A percentile compares a stretch with the other conserved stretches of the same genome.
phyloP scores from a whole-genome alignment of 2,329 filamentous ascomycete genomes.

The Sphaerostilbella broomeana region DNA sequence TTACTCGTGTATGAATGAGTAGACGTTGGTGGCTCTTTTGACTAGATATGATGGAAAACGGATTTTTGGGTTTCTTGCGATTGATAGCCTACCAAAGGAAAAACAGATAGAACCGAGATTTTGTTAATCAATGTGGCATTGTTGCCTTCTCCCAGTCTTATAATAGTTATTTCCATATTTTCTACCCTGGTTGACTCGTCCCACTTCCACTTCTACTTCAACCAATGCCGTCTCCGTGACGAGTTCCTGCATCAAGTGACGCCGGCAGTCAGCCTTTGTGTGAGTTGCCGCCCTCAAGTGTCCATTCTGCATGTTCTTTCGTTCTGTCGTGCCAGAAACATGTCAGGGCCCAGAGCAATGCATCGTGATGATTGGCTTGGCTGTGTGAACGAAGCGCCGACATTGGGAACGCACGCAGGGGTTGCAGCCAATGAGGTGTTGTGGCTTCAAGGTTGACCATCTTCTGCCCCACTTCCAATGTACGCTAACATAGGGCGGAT shows the following conservation, averaged over 20 bases:
- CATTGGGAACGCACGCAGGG: slow-evolving; percentile 5
- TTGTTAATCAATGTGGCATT: no score
- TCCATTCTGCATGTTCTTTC: no score
- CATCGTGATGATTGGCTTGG: slow-evolving; percentile 10
- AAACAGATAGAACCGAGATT: no score
- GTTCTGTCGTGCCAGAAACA: no score
- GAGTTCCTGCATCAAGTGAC: slow-evolving; percentile 8
- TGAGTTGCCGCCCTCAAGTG: slow-evolving; percentile 11
- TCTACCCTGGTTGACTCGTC: not conserved
- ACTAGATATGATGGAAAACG: no score
- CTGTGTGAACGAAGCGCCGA: slow-evolving; percentile 10
- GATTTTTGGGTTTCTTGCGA: no score
- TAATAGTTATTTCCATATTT: no score
- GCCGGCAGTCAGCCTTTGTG: slow-evolving; percentile 5
- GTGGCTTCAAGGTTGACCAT: not conserved
- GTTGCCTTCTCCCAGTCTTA: no score
- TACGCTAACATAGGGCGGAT: no score
- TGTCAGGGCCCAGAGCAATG: slow-evolving; percentile 2
- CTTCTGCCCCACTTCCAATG: slow-evolving; percentile 3
- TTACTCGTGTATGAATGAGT: no score
- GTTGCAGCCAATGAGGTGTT: slow-evolving; percentile 10
- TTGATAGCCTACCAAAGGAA: no score
- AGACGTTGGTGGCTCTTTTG: no score
- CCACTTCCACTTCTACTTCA: slow-evolving; percentile 1
- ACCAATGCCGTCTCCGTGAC: slow-evolving; percentile 5